These are phyloP conservation scores for Agrocybe praecox DNA, from an alignment of 768 basidiomycete species.

Conservation along the genomic window DNA sequence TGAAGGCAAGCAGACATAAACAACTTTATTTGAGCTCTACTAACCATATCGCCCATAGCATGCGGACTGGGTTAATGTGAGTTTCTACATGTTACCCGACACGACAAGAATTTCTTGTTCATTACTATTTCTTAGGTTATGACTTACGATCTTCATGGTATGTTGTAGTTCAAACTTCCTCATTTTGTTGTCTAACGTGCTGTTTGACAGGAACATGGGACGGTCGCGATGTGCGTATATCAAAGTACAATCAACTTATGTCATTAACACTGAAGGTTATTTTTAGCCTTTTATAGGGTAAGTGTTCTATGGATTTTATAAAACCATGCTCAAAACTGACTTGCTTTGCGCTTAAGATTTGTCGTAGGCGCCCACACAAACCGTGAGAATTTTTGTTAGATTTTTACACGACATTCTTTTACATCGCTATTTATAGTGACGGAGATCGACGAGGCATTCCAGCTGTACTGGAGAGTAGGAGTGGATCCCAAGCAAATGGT, in stretches of 20 bases:
- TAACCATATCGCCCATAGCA: too few relatives aligned
- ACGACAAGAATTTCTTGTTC: background rate
- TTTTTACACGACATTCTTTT: too few relatives aligned
- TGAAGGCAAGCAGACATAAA: background rate
- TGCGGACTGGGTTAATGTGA: constrained; percentile 6
- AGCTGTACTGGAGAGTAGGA: constrained; percentile 7
- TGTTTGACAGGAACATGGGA: background rate
- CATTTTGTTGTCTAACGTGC: too few relatives aligned
- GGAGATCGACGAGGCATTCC: constrained; percentile 8
- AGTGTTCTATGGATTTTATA: too few relatives aligned
- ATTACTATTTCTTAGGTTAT: constrained; percentile 1
- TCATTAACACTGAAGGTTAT: too few relatives aligned
- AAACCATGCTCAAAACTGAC: too few relatives aligned
- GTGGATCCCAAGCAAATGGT: constrained; percentile 10
- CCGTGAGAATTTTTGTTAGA: background rate
- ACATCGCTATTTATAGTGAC: background rate
- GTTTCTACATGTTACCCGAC: background rate
- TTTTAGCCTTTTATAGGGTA: too few relatives aligned
- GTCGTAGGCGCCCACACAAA: constrained; percentile 7
- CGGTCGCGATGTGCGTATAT: background rate
- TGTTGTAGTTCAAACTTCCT: too few relatives aligned
- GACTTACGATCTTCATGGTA: constrained; percentile 9
- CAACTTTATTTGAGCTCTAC: too few relatives aligned
- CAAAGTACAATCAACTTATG: too few relatives aligned
- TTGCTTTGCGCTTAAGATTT: background rate